phyloP scores from a whole-genome alignment of 441 rosid genomes.

The Pelargonium cotyledonis region DNA sequence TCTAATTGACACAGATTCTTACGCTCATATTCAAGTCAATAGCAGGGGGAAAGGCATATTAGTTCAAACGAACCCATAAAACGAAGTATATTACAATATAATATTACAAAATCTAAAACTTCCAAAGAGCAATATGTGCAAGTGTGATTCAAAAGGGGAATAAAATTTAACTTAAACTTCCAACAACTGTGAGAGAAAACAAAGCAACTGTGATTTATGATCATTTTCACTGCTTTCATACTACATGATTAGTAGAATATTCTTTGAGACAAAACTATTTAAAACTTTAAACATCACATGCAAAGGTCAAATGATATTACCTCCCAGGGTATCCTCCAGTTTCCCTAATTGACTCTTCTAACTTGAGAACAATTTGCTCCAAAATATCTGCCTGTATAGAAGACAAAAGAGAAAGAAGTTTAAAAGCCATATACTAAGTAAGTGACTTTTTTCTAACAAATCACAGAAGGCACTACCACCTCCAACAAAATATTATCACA shows the following conservation, averaged over 20 bases:
- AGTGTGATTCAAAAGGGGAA: not conserved
- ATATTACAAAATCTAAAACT: not conserved
- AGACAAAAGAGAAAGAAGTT: constrained; percentile 12
- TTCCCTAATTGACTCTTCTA: constrained; percentile 70
- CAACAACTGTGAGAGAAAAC: not conserved
- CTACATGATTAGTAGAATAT: not conserved
- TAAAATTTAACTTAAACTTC: not conserved
- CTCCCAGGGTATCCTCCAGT: constrained; percentile 72
- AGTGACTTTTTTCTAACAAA: not conserved
- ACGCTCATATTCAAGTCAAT: not conserved
- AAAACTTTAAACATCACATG: not conserved
- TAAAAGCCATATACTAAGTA: constrained; percentile 7
- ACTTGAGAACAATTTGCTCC: constrained; percentile 76
- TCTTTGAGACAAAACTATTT: constrained; percentile 1
- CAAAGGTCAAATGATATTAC: constrained; percentile 33
- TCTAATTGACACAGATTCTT: not conserved
- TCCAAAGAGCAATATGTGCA: too few relatives aligned
- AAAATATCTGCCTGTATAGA: constrained; percentile 73
- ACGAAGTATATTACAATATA: not conserved
- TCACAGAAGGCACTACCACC: constrained; percentile 3
- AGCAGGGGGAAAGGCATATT: not conserved
- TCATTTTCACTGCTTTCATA: not conserved
- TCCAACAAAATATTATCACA: not conserved
- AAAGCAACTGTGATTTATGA: not conserved
- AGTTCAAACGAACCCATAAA: not conserved